These are phyloP conservation scores for Cucumis sativus DNA, from an alignment of 306 rosid genomes.

Conservation along the genomic window Cucumber_9930_V3 NC_026655.2:19069001-19069500, in stretches of 20 bases:
- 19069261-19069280: slow-evolving; percentile 74
- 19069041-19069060: slow-evolving; percentile 27
- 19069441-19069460: slow-evolving; percentile 64
- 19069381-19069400: slow-evolving; percentile 22
- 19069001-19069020: slow-evolving; percentile 45
- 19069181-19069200: slow-evolving; percentile 55
- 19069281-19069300: slow-evolving; percentile 85
- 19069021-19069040: slow-evolving; percentile 47
- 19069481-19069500: slow-evolving; percentile 51
- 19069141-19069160: slow-evolving; percentile 80
- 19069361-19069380: slow-evolving; percentile 59
- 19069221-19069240: slow-evolving; percentile 81
- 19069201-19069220: slow-evolving; percentile 77
- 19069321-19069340: slow-evolving; percentile 60
- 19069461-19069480: slow-evolving; percentile 84
- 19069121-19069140: slow-evolving; percentile 61
- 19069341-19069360: slow-evolving; percentile 34
- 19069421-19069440: slow-evolving; percentile 32
- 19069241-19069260: slow-evolving; percentile 81
- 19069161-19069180: slow-evolving; percentile 47
- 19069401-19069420: slow-evolving; percentile 25
- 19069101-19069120: slow-evolving; percentile 44
- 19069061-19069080: slow-evolving; percentile 25
- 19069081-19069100: slow-evolving; percentile 29
- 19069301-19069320: slow-evolving; percentile 71